Evolutionary conservation across 208 protist genomes (phyloP), one percentile per base, ranked within the genome.

Genomic region (Polymyxa betae): DNA sequence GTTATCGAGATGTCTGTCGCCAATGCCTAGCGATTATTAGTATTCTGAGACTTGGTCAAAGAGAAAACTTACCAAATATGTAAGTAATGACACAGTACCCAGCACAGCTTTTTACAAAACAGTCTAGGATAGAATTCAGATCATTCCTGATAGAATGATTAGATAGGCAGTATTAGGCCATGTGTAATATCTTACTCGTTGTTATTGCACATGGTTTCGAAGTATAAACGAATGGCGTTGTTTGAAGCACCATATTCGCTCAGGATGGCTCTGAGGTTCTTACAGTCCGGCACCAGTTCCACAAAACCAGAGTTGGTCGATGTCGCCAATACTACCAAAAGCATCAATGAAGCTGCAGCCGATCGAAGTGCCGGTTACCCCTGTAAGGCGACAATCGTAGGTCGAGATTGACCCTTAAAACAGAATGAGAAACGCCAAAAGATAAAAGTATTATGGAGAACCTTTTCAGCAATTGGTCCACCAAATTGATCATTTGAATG

Each of bases 61-160:
- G 16, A 35, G 72, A 82, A 35, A 5, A 20, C 12, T 82, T 43
- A 82, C 72, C 97, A 0, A 99, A 92, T 45, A 99, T 96, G 93
- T 98, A 98, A 0, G 97, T 98, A 92, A 98, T 96, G 32, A 99
- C 97, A 92, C 95, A 97, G 94, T 99, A 98, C 44, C 97, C 97
- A 29, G 97, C 97, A 91, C 97, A 97, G 94, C 97, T 98, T 89
- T 96, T 96, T 40, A 97, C 96, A 94, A 97, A 99, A 44, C 95
- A 97, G 88, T 97, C 95, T 93, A 98, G 94, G 38, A 96, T 96
- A 41, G 87, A 20, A 5, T 89, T 12, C 43, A 60, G n/a, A 38
- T 82, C 72, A 12, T 35, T 45, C 40, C 72, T 82, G 54, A 43
- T 43, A 43, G 35, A 35, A 82, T 82, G 72, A 82, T 29, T 60